A percentile compares a stretch with the other conserved stretches of the same genome.
Evolutionary conservation across 768 basidiomycete genomes (phyloP).

Genomic region (Russula sp.): DNA sequence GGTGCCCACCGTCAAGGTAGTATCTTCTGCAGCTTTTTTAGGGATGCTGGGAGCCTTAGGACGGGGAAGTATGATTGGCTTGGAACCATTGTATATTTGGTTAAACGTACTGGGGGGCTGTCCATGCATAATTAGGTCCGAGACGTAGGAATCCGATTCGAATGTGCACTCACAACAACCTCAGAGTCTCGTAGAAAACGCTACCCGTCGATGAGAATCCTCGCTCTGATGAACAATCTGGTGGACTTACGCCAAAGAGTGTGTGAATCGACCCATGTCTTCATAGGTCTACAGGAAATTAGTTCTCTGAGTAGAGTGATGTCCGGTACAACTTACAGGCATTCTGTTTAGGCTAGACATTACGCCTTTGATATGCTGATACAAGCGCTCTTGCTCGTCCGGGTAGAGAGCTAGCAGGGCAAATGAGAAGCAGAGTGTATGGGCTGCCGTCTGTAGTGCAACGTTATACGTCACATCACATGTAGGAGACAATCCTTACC

Average conservation of each 20-base stretch:
- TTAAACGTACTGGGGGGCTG: slow-evolving; percentile 14
- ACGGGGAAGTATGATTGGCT: slow-evolving; percentile 6
- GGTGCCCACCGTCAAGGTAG: slow-evolving; percentile 33
- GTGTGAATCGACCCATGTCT: slow-evolving; percentile 24
- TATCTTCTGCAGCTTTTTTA: slow-evolving; percentile 44
- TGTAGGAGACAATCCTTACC: slow-evolving; percentile 11
- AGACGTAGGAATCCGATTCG: not conserved
- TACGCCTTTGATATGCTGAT: slow-evolving; percentile 32
- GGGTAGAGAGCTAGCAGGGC: slow-evolving; percentile 39
- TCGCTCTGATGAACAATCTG: not conserved
- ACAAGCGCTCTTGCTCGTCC: slow-evolving; percentile 39
- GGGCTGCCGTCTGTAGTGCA: slow-evolving; percentile 30
- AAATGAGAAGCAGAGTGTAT: slow-evolving; percentile 36
- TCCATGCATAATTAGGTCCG: not conserved
- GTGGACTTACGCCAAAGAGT: slow-evolving; percentile 19
- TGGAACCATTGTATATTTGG: not conserved
- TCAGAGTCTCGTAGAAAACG: slow-evolving; percentile 45
- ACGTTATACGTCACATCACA: not conserved
- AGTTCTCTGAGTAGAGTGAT: not conserved
- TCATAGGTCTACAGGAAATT: slow-evolving; percentile 22
- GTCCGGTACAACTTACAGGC: slow-evolving; percentile 1
- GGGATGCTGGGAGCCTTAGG: slow-evolving; percentile 42
- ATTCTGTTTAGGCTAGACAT: slow-evolving; percentile 29
- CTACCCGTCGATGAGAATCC: slow-evolving; percentile 26
- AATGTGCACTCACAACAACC: slow-evolving; percentile 32